A percentile compares a stretch with the other conserved stretches of the same genome.
phyloP scores from a whole-genome alignment of 1,284 basidiomycete species.

The Xanthoconium separans region DNA sequence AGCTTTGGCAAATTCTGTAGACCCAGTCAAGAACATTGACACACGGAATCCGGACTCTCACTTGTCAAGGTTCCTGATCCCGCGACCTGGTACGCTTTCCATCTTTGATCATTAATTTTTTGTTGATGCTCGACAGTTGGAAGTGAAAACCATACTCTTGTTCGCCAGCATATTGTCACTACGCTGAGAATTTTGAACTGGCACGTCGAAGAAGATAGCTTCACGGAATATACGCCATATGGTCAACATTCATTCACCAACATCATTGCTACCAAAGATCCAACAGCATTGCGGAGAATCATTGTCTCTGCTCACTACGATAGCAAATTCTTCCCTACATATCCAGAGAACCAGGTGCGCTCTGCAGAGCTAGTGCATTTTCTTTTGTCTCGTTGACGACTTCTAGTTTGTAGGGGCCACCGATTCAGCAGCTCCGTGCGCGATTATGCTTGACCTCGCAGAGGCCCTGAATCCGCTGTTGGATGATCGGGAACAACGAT shows the following conservation, averaged over 20 bases:
- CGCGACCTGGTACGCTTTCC: conserved; percentile 66
- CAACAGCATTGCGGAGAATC: conserved; percentile 76
- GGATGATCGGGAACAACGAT: conserved; percentile 54
- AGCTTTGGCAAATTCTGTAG: conserved; percentile 50
- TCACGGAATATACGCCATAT: conserved; percentile 80
- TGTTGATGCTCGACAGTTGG: conserved; percentile 46
- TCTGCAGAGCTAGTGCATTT: not conserved
- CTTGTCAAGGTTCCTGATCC: conserved; percentile 79
- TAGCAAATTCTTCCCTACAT: conserved; percentile 83
- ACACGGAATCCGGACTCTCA: conserved; percentile 66
- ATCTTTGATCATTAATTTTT: conserved; percentile 7
- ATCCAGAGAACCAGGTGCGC: conserved; percentile 71
- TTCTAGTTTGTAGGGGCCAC: conserved; percentile 93
- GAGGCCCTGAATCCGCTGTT: conserved; percentile 75
- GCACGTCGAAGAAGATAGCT: conserved; percentile 83
- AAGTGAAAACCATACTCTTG: conserved; percentile 75
- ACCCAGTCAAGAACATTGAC: conserved; percentile 69
- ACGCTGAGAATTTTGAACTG: conserved; percentile 75
- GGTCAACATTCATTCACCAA: conserved; percentile 86
- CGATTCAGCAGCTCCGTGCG: conserved; percentile 95
- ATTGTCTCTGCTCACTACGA: conserved; percentile 96
- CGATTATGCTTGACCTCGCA: conserved; percentile 89
- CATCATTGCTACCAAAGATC: conserved; percentile 92
- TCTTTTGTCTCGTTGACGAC: conserved; percentile 5
- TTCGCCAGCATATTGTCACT: conserved; percentile 73